A percentile compares a stretch with the other conserved stretches of the same genome.
phyloP scores from a whole-genome alignment of 768 basidiomycete genomes.

The Agaricus sinodeliciosus region DNA sequence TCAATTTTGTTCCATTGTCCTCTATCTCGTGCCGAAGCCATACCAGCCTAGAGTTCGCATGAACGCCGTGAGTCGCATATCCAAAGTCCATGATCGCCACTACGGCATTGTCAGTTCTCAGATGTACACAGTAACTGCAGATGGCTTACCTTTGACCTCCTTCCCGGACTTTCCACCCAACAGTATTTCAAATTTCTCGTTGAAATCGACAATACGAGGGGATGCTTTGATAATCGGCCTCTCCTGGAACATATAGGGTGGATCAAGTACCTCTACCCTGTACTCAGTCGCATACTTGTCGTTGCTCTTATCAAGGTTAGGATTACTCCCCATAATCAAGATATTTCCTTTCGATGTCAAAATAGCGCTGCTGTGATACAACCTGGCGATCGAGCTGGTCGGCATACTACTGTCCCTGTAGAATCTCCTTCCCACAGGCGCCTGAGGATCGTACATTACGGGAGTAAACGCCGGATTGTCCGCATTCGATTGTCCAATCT shows the following conservation, averaged over 20 bases:
- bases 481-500: slow-evolving; percentile 73
- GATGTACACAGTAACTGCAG: not conserved
- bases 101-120: slow-evolving; percentile 18
- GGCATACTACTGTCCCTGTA: slow-evolving; percentile 44
- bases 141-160: slow-evolving; percentile 41
- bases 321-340: slow-evolving; percentile 81
- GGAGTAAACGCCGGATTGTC: slow-evolving; percentile 65
- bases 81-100: slow-evolving; percentile 78
- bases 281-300: slow-evolving; percentile 79
- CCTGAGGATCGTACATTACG: slow-evolving; percentile 60
- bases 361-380: slow-evolving; percentile 84
- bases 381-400: slow-evolving; percentile 58
- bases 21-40: slow-evolving; percentile 49
- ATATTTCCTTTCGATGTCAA: slow-evolving; percentile 65
- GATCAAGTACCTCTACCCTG: slow-evolving; percentile 79
- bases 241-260: slow-evolving; percentile 65
- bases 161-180: slow-evolving; percentile 29
- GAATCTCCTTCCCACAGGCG: slow-evolving; percentile 52
- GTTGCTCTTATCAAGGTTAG: slow-evolving; percentile 74
- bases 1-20: slow-evolving; percentile 22
- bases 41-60: slow-evolving; percentile 72
- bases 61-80: slow-evolving; percentile 73
- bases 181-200: slow-evolving; percentile 35
- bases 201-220: slow-evolving; percentile 36
- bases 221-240: slow-evolving; percentile 45